Evolutionary conservation across 257 asterid genomes (phyloP).

Genomic region (Plantago ovata): DNA sequence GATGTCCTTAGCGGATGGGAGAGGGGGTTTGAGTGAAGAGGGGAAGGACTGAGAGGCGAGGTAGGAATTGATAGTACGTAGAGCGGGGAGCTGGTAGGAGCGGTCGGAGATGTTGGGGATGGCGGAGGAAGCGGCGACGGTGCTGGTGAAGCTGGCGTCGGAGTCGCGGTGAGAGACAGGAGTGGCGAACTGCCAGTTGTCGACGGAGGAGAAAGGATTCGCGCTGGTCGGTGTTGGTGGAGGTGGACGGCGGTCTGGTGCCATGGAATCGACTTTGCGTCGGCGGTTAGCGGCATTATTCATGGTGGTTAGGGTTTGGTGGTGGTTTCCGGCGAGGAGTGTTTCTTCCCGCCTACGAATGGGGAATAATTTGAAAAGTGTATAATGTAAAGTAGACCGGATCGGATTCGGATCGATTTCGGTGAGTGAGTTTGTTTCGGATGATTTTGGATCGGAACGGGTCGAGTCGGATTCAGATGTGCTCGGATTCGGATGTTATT

Average conservation of each 20-base stretch:
- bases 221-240: constrained; percentile 71
- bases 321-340: too few relatives aligned
- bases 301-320: constrained; percentile 32
- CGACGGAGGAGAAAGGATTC: constrained; percentile 14
- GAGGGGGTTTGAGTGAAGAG: constrained; percentile 53
- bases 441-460: too few relatives aligned
- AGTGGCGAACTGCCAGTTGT: constrained; percentile 25
- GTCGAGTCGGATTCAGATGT: too few relatives aligned
- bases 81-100: constrained; percentile 53
- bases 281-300: constrained; percentile 59
- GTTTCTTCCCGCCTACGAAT: too few relatives aligned
- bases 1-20: constrained; percentile 77
- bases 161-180: constrained; percentile 68
- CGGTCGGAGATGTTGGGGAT: constrained; percentile 51
- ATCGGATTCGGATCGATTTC: too few relatives aligned
- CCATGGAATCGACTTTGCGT: constrained; percentile 44
- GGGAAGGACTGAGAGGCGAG: constrained; percentile 59
- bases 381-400: too few relatives aligned
- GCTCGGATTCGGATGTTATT: too few relatives aligned
- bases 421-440: too few relatives aligned
- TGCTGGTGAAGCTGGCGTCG: constrained; percentile 89
- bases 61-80: constrained; percentile 60
- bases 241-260: constrained; percentile 63
- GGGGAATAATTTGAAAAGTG: too few relatives aligned
- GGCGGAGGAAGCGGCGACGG: constrained; percentile 62